Evolutionary conservation across 805 yeast species (phyloP).

Genomic region (Kuraishia cidri): DNA sequence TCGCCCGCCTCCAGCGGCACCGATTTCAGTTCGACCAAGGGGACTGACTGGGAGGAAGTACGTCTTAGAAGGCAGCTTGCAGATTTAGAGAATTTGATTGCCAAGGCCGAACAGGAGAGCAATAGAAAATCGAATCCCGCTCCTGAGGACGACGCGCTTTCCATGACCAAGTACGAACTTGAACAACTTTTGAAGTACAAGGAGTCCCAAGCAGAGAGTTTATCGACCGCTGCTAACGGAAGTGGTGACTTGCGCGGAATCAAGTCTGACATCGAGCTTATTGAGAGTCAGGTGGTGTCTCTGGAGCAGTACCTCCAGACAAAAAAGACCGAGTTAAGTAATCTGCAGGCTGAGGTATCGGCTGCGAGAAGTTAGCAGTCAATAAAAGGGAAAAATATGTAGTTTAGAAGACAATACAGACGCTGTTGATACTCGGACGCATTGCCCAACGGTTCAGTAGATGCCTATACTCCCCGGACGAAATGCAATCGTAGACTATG

Average conservation of each 20-base stretch:
- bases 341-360: slow-evolving; percentile 31
- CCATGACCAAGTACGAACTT: slow-evolving; percentile 47
- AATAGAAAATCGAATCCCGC: slow-evolving; percentile 16
- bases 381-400: too few species aligned
- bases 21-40: slow-evolving; percentile 62
- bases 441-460: too few species aligned
- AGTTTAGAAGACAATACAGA: too few species aligned
- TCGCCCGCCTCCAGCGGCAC: slow-evolving; percentile 40
- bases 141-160: slow-evolving; percentile 13
- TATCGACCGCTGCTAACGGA: slow-evolving; percentile 14
- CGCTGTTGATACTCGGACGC: too few species aligned
- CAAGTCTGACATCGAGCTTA: slow-evolving; percentile 52
- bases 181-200: slow-evolving; percentile 80
- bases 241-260: slow-evolving; percentile 37
- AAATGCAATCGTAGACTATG: too few species aligned
- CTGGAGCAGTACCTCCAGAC: slow-evolving; percentile 59
- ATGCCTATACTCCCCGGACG: too few species aligned
- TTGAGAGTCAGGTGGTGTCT: slow-evolving; percentile 68
- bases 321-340: slow-evolving; percentile 52
- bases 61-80: slow-evolving; percentile 39
- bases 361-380: slow-evolving; percentile 12
- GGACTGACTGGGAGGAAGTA: slow-evolving; percentile 92
- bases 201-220: slow-evolving; percentile 42
- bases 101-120: slow-evolving; percentile 44
- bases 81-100: slow-evolving; percentile 58